Conservation (phyloP, 2,329 filamentous ascomycete species). For the Tolypocladium tropicale region DNA sequence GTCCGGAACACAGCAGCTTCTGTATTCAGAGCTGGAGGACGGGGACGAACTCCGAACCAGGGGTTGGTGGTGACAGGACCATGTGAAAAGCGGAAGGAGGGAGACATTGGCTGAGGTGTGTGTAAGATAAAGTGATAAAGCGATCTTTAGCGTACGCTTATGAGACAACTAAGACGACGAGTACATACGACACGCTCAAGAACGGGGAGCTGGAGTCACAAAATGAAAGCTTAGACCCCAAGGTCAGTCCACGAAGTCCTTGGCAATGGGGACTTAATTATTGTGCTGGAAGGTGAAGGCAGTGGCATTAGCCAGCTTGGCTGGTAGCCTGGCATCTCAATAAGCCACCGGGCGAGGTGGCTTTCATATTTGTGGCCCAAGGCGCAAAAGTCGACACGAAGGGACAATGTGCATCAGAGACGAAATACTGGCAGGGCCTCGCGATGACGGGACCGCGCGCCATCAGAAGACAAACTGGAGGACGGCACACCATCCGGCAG, state of each 20-base stretch:
- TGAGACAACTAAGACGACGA: neutral
- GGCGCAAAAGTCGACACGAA: neutral
- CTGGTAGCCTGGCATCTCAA: neutral
- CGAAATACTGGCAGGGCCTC: neutral
- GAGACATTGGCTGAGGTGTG: no score
- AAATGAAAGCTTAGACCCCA: neutral
- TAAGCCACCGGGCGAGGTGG: neutral
- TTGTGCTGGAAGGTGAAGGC: neutral
- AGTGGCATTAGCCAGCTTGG: neutral
- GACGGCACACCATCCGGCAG: neutral
- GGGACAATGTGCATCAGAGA: neutral
- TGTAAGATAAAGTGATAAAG: neutral
- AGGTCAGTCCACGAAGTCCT: neutral
- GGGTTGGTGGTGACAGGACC: neutral
- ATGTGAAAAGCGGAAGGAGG: neutral
- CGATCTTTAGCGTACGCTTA: neutral
- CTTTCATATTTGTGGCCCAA: no score
- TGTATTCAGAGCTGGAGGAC: neutral
- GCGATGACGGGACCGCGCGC: neutral
- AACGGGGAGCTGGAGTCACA: neutral
- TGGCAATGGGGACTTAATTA: neutral
- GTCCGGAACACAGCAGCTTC: constrained; percentile 3
- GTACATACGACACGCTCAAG: neutral
- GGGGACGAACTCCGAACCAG: neutral
- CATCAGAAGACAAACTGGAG: neutral